These are phyloP conservation scores for Nigrospora oryzae DNA, from an alignment of 2,329 filamentous ascomycete genomes.

Conservation along the genomic window DNA sequence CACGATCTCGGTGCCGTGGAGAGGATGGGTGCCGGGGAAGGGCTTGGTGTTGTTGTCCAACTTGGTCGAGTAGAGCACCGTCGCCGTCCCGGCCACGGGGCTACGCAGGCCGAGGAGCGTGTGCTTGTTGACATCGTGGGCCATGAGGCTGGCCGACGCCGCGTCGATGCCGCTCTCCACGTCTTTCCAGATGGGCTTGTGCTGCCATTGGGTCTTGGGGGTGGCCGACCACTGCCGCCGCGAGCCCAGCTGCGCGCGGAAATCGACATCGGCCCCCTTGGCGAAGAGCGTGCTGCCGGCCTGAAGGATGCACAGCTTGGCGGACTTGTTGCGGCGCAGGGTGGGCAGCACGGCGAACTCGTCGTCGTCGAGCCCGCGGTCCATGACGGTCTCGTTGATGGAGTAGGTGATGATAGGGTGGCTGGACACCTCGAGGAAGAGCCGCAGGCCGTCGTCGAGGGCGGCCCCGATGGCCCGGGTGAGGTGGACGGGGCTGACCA, in stretches of 20 bases:
- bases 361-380: conserved; percentile 15
- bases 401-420: conserved; percentile 33
- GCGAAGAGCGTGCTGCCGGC: not conserved
- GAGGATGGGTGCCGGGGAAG: conserved; percentile 28
- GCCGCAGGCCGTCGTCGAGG: conserved; percentile 23
- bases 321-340: conserved; percentile 18
- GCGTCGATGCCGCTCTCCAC: conserved; percentile 6
- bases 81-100: conserved; percentile 17
- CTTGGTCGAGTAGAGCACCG: conserved; percentile 22
- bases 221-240: conserved; percentile 14
- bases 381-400: conserved; percentile 26
- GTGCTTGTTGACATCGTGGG: conserved; percentile 24
- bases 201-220: conserved; percentile 15
- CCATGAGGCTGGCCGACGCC: not conserved
- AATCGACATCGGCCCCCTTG: conserved; percentile 10
- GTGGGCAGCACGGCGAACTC: conserved; percentile 22
- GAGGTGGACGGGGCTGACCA: conserved; percentile 26
- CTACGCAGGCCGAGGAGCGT: conserved; percentile 22
- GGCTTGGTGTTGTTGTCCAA: conserved; percentile 28
- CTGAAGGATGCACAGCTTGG: conserved; percentile 16
- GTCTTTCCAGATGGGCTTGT: conserved; percentile 13
- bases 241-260: conserved; percentile 8
- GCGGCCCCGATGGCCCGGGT: conserved; percentile 20
- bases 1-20: conserved; percentile 32
- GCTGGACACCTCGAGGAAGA: conserved; percentile 31